Evolutionary conservation across 1,139 yeast genomes (phyloP).

Genomic region (Blastobotrys proliferans): DNA sequence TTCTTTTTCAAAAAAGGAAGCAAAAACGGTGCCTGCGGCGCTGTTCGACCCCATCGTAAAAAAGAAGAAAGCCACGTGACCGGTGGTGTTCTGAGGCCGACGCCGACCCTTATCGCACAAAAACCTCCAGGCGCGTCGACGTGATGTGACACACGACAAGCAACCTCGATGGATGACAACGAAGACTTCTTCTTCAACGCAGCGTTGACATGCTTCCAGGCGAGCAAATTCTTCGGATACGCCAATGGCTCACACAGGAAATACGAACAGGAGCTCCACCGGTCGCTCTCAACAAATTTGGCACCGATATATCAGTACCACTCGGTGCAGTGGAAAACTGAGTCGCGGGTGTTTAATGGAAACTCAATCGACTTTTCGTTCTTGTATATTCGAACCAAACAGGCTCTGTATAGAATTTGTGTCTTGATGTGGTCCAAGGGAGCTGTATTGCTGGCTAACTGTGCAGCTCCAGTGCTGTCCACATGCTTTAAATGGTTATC

Average conservation of each 20-base stretch:
- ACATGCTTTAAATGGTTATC: constrained; percentile 17
- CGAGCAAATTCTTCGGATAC: constrained; percentile 19
- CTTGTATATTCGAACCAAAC: constrained; percentile 10
- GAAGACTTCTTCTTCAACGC: constrained; percentile 22
- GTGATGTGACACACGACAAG: too few species aligned
- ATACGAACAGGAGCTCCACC: constrained; percentile 14
- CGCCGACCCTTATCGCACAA: too few species aligned
- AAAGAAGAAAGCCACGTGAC: too few species aligned
- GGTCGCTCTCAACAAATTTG: background rate
- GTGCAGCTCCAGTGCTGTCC: constrained; percentile 17
- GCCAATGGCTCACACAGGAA: constrained; percentile 6
- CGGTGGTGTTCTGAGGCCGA: too few species aligned
- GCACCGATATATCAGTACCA: constrained; percentile 3
- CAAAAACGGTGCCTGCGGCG: too few species aligned
- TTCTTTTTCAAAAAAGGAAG: too few species aligned
- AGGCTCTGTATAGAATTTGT: constrained; percentile 11
- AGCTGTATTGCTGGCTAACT: constrained; percentile 17
- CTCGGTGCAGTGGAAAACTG: constrained; percentile 12
- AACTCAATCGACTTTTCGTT: constrained; percentile 6
- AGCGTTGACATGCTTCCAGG: constrained; percentile 18
- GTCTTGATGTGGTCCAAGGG: constrained; percentile 9
- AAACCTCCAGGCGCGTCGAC: too few species aligned
- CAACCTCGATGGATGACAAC: constrained; percentile 13
- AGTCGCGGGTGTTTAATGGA: constrained; percentile 8
- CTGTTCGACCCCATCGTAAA: too few species aligned